Base-by-base conservation (phyloP, 139 green algal genomes). In the Edaphochlamys debaryana region DNA sequence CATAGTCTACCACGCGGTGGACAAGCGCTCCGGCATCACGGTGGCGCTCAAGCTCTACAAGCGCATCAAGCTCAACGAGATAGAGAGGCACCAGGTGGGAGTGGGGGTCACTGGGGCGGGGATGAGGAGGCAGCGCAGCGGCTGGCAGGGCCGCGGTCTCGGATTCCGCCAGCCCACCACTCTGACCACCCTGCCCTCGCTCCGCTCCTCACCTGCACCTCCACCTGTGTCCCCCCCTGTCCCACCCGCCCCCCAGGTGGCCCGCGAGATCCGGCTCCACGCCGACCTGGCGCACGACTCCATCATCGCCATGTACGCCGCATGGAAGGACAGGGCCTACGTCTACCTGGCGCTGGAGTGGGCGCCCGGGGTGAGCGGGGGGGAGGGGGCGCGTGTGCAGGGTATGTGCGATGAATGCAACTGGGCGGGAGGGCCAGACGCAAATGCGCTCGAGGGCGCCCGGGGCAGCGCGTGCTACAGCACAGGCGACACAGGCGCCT, bases 1-100 rank as follows among this genome's bases (percentile, higher is more conserved):
- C 76, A 89, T 84, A 37, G 90, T 94, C 30, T 91, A 92, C 64
- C 86, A 88, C 30, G 89, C 90, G 17, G 77, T 92, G 37, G 86
- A 90, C 69, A 85, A 85, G 52, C 62, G 69, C 41, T 80, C 30
- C 13, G 88, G 87, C 79, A 92, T 89, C 67, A 92, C 90, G 34
- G 87, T 94, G 15, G 90, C 86, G 4, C 82, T 94, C 17, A 94
- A 94, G 74, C 79, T 92, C n/a, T 94, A 94, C 87, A 86, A 89
- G 52, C 67, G 86, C 20, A 63, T 68, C n/a, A 90, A 87, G 69
- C 80, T 90, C 25, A 86, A 64, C 15, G 74, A 81, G 23, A 90
- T 90, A 0, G 86, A 90, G 70, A 40, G 86, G 6, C 75, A 86
- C 69, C 86, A 90, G 86, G 80, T 87, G 34, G 41, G n/a, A n/a